Conservation (phyloP, 805 yeast genomes). For the Kodamaea restingae region DNA sequence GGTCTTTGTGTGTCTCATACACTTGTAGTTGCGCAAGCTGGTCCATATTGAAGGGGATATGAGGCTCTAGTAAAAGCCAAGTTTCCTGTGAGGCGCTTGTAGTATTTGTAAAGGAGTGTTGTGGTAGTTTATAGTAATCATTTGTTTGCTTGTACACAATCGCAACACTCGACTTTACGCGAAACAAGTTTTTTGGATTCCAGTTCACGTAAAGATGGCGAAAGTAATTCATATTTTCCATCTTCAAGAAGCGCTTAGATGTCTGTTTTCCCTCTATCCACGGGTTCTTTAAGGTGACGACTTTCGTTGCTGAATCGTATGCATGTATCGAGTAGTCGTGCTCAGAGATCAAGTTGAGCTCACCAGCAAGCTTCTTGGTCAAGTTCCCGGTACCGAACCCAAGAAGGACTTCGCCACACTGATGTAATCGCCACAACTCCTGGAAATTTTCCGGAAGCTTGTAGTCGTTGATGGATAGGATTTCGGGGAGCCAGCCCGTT, state of each 20-base stretch:
- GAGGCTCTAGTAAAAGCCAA: slow-evolving; percentile 51
- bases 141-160: slow-evolving; percentile 16
- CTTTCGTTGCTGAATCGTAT: slow-evolving; percentile 18
- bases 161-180: slow-evolving; percentile 16
- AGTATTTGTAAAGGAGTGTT: slow-evolving; percentile 9
- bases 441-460: slow-evolving; percentile 21
- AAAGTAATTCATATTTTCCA: slow-evolving; percentile 25
- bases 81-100: slow-evolving; percentile 15
- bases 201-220: slow-evolving; percentile 65
- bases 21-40: slow-evolving; percentile 13
- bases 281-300: slow-evolving; percentile 29
- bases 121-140: slow-evolving; percentile 35
- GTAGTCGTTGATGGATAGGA: slow-evolving; percentile 37
- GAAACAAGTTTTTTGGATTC: slow-evolving; percentile 38
- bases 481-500: slow-evolving; percentile 73
- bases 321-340: slow-evolving; percentile 66
- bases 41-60: slow-evolving; percentile 23
- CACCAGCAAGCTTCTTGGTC: slow-evolving; percentile 28
- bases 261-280: slow-evolving; percentile 25
- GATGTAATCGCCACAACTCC: slow-evolving; percentile 23
- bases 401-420: slow-evolving; percentile 38
- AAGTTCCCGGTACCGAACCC: slow-evolving; percentile 67
- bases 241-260: slow-evolving; percentile 16
- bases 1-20: slow-evolving; percentile 29
- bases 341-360: slow-evolving; percentile 42